Base-by-base conservation (phyloP, 306 rosid species). In the Begonia loranthoides region DNA sequence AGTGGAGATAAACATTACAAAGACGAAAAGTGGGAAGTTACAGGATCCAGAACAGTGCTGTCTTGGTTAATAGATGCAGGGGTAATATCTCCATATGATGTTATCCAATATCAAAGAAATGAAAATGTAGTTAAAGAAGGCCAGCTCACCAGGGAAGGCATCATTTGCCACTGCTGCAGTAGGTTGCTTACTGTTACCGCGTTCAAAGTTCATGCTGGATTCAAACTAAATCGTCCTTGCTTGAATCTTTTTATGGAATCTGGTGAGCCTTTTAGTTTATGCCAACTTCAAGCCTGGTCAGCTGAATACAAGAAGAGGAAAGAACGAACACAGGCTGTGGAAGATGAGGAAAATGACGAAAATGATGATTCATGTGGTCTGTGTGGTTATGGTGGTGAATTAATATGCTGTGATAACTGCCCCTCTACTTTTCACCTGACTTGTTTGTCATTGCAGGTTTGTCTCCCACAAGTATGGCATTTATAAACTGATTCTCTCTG, bases 241-340 rank as follows among this genome's bases (percentile, higher is more conserved):
- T 66, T 79, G 77, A 86, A 92, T 74, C 85, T 92, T 76, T 86
- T 78, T 71, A 73, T 86, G 88, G 82, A 69, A 63, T 82, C 94
- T 70, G 96, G 94, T 49, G 75, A 80, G 75, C 74, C 96, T 58
- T 86, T 86, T 68, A 78, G 87, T 64, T 66, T 92, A 62, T 80
- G 96, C 75, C 94, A 80, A 74, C 96, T 92, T 80, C 86, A 82
- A 79, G 99, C 99, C 57, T 92, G 99, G 99, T 86, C 99, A 52
- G 78, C 83, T 55, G 99, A 92, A 59, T 92, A 86, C 82, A 83
- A 80, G 70, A 48, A 75, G 58, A 74, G 87, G 72, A 92, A 74
- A 80, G 67, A 66, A 64, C 71, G 68, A 57, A 74, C 59, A 69
- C 83, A 62, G 59, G 66, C 65, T 12, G 79, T 72, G 57, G 67